Percentiles rank a stretch among this genome's conserved stretches.
Conservation (phyloP, 2,329 filamentous ascomycete genomes). For the Hortaea werneckii region DNA sequence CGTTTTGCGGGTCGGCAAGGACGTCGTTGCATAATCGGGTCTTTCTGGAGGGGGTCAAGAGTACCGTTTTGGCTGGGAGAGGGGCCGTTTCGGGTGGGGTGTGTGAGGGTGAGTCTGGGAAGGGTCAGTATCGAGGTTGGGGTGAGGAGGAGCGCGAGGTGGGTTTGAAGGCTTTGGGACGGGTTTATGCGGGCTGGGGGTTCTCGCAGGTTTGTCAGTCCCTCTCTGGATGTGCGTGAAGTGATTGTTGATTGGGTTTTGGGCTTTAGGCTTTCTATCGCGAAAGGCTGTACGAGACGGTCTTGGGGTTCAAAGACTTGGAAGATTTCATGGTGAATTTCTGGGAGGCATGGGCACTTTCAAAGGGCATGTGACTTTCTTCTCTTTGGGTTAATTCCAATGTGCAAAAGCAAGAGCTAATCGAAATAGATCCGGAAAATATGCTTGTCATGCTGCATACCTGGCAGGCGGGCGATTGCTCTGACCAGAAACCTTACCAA, state of each 20-base stretch:
- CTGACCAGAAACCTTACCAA: conserved; percentile 57
- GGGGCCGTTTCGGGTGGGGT: conserved; percentile 43
- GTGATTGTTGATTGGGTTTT: no score
- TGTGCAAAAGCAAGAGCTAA: not conserved
- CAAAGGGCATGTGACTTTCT: conserved; percentile 41
- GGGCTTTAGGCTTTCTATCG: conserved; percentile 54
- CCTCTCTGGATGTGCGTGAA: no score
- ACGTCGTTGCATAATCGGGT: conserved; percentile 59
- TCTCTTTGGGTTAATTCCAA: conserved; percentile 8
- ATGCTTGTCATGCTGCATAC: conserved; percentile 65
- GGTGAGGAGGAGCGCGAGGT: conserved; percentile 42
- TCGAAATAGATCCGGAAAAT: conserved; percentile 54
- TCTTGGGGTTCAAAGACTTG: conserved; percentile 54
- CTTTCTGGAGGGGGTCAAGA: conserved; percentile 56
- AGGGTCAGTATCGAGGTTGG: conserved; percentile 18
- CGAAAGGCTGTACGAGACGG: conserved; percentile 53
- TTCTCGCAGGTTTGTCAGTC: not conserved
- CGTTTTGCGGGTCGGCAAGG: conserved; percentile 56
- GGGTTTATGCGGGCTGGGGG: conserved; percentile 70
- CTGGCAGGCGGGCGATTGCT: conserved; percentile 67
- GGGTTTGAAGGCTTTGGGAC: conserved; percentile 55
- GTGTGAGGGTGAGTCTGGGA: conserved; percentile 35
- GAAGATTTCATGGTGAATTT: conserved; percentile 66
- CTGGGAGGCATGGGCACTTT: conserved; percentile 65
- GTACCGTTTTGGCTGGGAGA: conserved; percentile 49